A percentile compares a stretch with the other conserved stretches of the same genome.
These are phyloP conservation scores for Cocos nucifera DNA, from an alignment of 176 grass and related monocot genomes.

Conservation along the genomic window DNA sequence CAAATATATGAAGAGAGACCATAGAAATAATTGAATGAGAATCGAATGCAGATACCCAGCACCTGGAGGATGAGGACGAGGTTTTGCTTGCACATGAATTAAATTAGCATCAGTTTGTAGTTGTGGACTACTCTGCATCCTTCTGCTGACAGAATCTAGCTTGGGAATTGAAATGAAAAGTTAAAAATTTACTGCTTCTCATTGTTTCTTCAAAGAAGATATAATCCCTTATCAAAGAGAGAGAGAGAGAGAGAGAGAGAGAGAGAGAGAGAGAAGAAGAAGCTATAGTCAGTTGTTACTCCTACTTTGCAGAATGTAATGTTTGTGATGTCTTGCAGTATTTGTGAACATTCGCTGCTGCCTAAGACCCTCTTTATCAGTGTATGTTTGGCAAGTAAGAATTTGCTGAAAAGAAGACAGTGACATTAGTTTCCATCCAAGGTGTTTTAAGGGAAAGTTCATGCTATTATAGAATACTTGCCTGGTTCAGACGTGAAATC, in stretches of 20 bases:
- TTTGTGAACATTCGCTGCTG: constrained; percentile 58
- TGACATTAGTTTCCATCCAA: neutral
- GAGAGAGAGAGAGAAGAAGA: neutral
- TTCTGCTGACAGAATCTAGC: constrained; percentile 46
- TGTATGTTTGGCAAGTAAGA: constrained; percentile 79
- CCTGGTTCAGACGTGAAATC: constrained; percentile 78
- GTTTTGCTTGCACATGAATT: constrained; percentile 34
- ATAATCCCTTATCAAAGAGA: too few species aligned
- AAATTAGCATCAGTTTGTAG: constrained; percentile 40
- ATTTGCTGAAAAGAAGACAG: constrained; percentile 44
- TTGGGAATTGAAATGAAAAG: constrained; percentile 18
- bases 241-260: too few species aligned
- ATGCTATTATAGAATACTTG: constrained; percentile 11
- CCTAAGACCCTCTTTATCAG: constrained; percentile 85
- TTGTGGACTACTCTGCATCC: constrained; percentile 31
- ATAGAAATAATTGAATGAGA: constrained; percentile 6
- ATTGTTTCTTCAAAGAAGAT: constrained; percentile 1
- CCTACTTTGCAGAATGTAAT: constrained; percentile 84
- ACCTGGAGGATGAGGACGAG: constrained; percentile 64
- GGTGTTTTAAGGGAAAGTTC: too few species aligned
- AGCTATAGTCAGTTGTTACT: neutral
- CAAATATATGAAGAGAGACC: too few species aligned
- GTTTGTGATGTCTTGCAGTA: constrained; percentile 64
- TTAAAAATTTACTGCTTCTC: constrained; percentile 5
- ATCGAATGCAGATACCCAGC: constrained; percentile 16